These are phyloP conservation scores for Talaromyces trachyspermus DNA, from an alignment of 495 filamentous ascomycete species.

Conservation along the genomic window DNA sequence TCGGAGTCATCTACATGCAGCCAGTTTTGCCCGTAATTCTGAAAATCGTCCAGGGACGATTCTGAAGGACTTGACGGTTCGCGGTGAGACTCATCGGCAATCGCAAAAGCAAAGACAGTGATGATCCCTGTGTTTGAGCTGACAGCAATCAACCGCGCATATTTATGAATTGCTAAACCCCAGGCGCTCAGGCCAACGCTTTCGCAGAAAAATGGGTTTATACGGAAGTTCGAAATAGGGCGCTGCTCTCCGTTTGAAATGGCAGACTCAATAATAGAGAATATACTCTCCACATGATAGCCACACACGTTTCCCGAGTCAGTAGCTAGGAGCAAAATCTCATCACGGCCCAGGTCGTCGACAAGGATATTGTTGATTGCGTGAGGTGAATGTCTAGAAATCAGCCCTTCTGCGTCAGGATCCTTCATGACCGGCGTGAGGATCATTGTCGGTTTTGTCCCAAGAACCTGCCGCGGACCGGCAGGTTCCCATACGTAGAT, in stretches of 20 bases:
- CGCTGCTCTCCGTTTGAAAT: slow-evolving; percentile 15
- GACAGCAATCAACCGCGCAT: slow-evolving; percentile 72
- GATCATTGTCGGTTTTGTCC: slow-evolving; percentile 53
- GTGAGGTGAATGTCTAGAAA: slow-evolving; percentile 55
- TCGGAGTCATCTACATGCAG: slow-evolving; percentile 19
- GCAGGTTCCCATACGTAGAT: slow-evolving; percentile 70
- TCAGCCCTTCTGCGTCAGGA: slow-evolving; percentile 39
- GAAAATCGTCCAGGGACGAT: slow-evolving; percentile 17
- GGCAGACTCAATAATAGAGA: slow-evolving; percentile 33
- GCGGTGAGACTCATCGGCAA: slow-evolving; percentile 31
- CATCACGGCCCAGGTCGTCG: slow-evolving; percentile 70
- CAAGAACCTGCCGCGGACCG: slow-evolving; percentile 57
- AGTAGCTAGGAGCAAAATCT: slow-evolving; percentile 67
- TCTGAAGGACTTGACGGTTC: slow-evolving; percentile 11
- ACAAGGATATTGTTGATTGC: slow-evolving; percentile 72
- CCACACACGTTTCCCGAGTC: slow-evolving; percentile 88
- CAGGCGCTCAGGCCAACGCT: slow-evolving; percentile 76
- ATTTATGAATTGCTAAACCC: slow-evolving; percentile 80
- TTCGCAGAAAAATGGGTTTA: slow-evolving; percentile 59
- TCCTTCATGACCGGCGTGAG: slow-evolving; percentile 54
- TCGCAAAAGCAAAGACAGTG: slow-evolving; percentile 66
- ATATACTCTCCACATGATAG: slow-evolving; percentile 60
- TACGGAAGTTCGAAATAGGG: slow-evolving; percentile 22
- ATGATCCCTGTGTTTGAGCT: slow-evolving; percentile 65
- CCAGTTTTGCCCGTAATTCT: slow-evolving; percentile 30